Evolutionary conservation across 768 basidiomycete genomes (phyloP), one percentile per base, ranked within the genome.

Genomic region (Arthromyces matolae): DNA sequence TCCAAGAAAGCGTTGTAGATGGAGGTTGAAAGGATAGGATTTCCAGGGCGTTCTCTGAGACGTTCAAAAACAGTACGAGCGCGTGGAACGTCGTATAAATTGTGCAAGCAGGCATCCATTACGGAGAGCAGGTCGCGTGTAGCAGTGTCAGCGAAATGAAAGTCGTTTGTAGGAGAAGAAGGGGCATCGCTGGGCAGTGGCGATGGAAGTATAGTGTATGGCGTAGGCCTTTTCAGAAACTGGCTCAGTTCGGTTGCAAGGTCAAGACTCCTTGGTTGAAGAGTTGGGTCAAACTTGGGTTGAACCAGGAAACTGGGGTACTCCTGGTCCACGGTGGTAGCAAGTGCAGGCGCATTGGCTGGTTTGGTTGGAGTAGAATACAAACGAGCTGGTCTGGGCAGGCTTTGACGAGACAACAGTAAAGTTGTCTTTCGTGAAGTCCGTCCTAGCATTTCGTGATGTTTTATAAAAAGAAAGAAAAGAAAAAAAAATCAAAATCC

Each of bases 61-160:
- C 75, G 72, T 38, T 81, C 77, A 53, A 93, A 92, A 19, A 94
- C 77, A 29, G 71, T 69, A 53, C 80, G 80, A 6, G 92, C 92
- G 5, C 93, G 85, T 0, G 77, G 72, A 0, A 93, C 81, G 61
- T 93, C 89, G 62, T 85, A 81, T 2, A 80, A 60, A 52, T 86
- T 79, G 62, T 85, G 77, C 10, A 94, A 67, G 61, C 93, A 94
- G 4, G 90, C 89, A 56, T 88, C 83, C 67, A 94, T 87, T 53
- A 94, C 77, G 0, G 87, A 81, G 9, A 89, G 62, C 45, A 79
- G 72, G 62, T 92, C 88, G 59, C 83, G 79, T 0, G 84, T 80
- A 0, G 68, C 63, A 0, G 88, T 79, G 61, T 88, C 79, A 4
- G 77, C 73, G 64, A 81, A 89, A 67, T 79, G 80, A 42, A 75